A percentile compares a stretch with the other conserved stretches of the same genome.
phyloP scores from a whole-genome alignment of 306 rosid genomes.

The Vigna hirtella region DNA sequence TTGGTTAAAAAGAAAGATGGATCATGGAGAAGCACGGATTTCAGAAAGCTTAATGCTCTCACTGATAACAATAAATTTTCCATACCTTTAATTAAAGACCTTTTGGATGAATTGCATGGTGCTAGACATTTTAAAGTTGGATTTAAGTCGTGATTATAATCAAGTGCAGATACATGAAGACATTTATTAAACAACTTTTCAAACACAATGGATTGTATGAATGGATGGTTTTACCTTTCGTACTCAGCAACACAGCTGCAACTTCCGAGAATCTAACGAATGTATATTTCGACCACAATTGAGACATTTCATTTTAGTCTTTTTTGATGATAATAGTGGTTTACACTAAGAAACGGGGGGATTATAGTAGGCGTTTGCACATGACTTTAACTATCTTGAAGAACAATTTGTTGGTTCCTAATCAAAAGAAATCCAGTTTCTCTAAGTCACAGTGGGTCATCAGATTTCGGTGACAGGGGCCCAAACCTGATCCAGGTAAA shows the following conservation, averaged over 20 bases:
- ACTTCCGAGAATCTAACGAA: too few relatives aligned
- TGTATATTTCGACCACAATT: too few relatives aligned
- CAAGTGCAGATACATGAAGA: not conserved
- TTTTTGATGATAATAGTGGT: too few relatives aligned
- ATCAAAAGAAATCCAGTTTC: not conserved
- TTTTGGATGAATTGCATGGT: not conserved
- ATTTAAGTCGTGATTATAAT: not conserved
- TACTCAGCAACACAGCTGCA: too few relatives aligned
- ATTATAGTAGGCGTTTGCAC: too few relatives aligned
- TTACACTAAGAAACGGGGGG: too few relatives aligned
- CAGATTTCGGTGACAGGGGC: not conserved
- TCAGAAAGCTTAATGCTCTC: not conserved
- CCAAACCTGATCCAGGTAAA: not conserved
- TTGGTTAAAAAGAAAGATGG: not conserved
- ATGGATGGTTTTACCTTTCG: too few relatives aligned
- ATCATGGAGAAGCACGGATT: not conserved
- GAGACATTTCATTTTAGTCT: too few relatives aligned
- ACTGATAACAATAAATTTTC: not conserved
- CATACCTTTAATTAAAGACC: not conserved
- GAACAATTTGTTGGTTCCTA: too few relatives aligned
- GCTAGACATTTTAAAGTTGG: not conserved
- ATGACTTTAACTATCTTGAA: too few relatives aligned
- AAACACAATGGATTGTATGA: too few relatives aligned
- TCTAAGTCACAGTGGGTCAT: not conserved
- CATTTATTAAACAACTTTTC: too few relatives aligned